A percentile compares a stretch with the other conserved stretches of the same genome.
Evolutionary conservation across 2,329 filamentous ascomycete genomes (phyloP).

Genomic region (Zasmidium cellare): DNA sequence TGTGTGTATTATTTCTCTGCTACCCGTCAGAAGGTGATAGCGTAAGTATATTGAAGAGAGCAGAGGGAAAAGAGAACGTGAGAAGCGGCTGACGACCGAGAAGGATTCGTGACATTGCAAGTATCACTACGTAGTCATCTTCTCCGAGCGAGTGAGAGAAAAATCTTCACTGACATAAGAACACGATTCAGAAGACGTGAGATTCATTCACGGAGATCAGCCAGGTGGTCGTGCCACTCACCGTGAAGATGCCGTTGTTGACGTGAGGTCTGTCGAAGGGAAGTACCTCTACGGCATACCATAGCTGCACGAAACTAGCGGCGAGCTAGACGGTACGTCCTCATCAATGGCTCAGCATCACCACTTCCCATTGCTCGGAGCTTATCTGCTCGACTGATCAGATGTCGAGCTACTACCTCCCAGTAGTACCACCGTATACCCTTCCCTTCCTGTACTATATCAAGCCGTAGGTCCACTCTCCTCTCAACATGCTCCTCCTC

Average conservation of each 20-base stretch:
- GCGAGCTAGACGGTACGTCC: not conserved
- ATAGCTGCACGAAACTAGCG: not conserved
- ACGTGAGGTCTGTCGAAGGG: not conserved
- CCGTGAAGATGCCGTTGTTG: no score
- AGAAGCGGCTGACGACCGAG: no score
- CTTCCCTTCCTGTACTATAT: not conserved
- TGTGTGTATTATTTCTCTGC: no score
- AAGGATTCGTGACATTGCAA: no score
- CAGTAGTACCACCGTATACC: not conserved
- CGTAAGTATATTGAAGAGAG: no score
- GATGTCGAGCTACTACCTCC: not conserved
- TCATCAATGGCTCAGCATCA: not conserved
- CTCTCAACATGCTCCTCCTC: constrained; percentile 16
- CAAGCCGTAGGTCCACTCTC: not conserved
- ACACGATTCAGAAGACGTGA: no score
- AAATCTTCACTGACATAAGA: no score
- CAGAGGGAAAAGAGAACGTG: no score
- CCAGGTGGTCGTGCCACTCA: not conserved
- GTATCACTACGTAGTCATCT: no score
- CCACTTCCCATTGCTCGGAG: constrained; percentile 4
- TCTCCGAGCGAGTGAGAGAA: no score
- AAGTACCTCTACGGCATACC: not conserved
- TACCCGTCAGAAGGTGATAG: no score
- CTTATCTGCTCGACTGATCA: not conserved
- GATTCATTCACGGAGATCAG: no score